Percentiles rank a stretch among this genome's conserved stretches.
These are phyloP conservation scores for Pleurotus cornucopiae DNA, from an alignment of 768 basidiomycete species.

Conservation along the genomic window DNA sequence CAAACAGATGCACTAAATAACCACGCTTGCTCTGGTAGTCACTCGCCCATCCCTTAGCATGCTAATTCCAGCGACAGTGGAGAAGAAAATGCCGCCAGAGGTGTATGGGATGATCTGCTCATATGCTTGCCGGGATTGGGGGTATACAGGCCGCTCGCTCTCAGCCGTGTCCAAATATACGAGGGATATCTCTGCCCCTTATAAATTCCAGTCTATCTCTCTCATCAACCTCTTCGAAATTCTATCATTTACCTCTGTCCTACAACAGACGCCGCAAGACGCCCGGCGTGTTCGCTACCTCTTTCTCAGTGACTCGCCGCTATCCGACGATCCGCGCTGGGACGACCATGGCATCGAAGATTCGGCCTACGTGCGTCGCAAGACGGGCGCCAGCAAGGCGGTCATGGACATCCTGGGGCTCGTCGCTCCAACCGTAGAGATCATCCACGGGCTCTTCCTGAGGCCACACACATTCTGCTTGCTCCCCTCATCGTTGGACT, in stretches of 20 bases:
- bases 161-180: constrained; percentile 29
- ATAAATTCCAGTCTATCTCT: constrained; percentile 25
- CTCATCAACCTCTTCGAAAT: constrained; percentile 21
- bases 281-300: background rate
- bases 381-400: background rate
- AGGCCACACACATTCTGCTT: constrained; percentile 4
- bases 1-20: background rate
- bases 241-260: constrained; percentile 18
- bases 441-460: background rate
- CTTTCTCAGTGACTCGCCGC: constrained; percentile 1
- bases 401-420: background rate
- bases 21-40: background rate
- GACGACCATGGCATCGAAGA: background rate
- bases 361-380: background rate
- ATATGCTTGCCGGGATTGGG: constrained; percentile 30
- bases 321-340: background rate
- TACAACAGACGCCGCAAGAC: constrained; percentile 11
- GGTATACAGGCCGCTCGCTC: constrained; percentile 29
- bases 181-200: constrained; percentile 19
- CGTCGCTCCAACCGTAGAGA: constrained; percentile 1
- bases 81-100: constrained; percentile 19
- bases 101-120: constrained; percentile 25
- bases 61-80: background rate
- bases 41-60: background rate
- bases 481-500: background rate